Conservation (phyloP, 169 alveolate species). For the Blepharisma undulans region DNA sequence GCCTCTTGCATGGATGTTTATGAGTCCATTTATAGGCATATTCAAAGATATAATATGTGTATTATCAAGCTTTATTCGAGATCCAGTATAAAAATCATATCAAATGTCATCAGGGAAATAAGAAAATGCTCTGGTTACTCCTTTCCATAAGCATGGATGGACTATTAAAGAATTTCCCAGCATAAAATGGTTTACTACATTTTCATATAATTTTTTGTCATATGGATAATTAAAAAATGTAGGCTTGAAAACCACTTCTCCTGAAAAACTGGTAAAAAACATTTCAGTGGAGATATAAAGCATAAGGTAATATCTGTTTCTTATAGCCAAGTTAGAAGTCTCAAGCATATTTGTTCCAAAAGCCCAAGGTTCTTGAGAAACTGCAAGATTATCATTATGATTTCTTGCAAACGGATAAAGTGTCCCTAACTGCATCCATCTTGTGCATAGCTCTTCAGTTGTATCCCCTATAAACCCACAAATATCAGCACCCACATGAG, state of each 20-base stretch:
- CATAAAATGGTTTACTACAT: conserved; percentile 35
- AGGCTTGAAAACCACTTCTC: conserved; percentile 74
- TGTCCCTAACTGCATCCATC: conserved; percentile 79
- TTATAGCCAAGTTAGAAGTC: conserved; percentile 42
- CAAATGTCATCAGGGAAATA: not conserved
- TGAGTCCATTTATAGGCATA: not conserved
- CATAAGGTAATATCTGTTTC: conserved; percentile 59
- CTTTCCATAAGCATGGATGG: not conserved
- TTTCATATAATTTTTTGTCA: conserved; percentile 47
- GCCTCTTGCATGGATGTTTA: not conserved
- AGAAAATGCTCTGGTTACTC: not conserved
- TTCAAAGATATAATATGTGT: not conserved
- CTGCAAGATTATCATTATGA: conserved; percentile 59
- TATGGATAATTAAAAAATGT: conserved; percentile 74
- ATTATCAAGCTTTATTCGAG: not conserved
- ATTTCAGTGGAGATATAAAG: conserved; percentile 74
- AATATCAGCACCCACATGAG: conserved; percentile 75
- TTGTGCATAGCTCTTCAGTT: conserved; percentile 69
- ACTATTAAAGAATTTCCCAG: not conserved
- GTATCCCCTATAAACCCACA: conserved; percentile 82
- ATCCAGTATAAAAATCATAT: not conserved
- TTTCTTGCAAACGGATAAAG: conserved; percentile 80
- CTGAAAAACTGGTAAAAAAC: conserved; percentile 31
- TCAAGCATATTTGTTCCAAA: conserved; percentile 37
- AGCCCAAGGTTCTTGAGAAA: conserved; percentile 68